phyloP scores from a whole-genome alignment of 1,284 basidiomycete species.

The Cutaneotrichosporon arboriforme region DNA sequence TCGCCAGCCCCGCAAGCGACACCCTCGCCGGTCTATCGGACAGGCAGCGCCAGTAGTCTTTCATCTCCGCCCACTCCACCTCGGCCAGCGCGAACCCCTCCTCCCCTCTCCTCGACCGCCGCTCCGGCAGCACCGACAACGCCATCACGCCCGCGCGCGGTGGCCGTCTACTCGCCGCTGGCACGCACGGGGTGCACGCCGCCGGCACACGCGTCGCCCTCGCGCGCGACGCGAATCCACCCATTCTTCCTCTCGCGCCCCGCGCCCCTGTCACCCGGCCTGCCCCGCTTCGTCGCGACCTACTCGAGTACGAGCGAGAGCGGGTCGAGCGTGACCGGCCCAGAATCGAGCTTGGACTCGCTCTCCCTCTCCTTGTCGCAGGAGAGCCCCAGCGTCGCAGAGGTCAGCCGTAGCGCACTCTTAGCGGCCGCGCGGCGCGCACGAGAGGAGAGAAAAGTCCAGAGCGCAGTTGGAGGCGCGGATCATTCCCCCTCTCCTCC shows the following conservation, averaged over 20 bases:
- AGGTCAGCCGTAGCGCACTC: neutral
- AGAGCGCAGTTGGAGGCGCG: no score
- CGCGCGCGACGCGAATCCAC: neutral
- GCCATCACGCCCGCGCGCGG: neutral
- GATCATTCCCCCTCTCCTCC: no score
- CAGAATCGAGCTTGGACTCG: neutral
- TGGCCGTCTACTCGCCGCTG: slow-evolving; percentile 2
- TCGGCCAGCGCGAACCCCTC: neutral
- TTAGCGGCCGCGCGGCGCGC: no score
- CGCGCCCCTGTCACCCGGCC: neutral
- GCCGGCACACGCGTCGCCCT: slow-evolving; percentile 1
- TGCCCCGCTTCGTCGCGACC: slow-evolving; percentile 5
- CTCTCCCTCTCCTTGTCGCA: neutral
- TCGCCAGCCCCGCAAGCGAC: slow-evolving; percentile 9
- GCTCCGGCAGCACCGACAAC: neutral
- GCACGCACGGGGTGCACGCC: slow-evolving; percentile 27
- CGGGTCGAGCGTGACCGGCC: neutral
- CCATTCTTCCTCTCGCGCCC: slow-evolving; percentile 6
- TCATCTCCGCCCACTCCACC: slow-evolving; percentile 17
- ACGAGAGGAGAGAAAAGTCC: no score
- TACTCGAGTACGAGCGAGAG: slow-evolving; percentile 6
- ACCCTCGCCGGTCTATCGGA: neutral
- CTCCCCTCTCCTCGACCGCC: neutral
- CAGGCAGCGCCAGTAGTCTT: neutral
- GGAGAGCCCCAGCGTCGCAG: neutral